Evolutionary conservation across 306 rosid species (phyloP).

Genomic region (Acacia acuminata): DNA sequence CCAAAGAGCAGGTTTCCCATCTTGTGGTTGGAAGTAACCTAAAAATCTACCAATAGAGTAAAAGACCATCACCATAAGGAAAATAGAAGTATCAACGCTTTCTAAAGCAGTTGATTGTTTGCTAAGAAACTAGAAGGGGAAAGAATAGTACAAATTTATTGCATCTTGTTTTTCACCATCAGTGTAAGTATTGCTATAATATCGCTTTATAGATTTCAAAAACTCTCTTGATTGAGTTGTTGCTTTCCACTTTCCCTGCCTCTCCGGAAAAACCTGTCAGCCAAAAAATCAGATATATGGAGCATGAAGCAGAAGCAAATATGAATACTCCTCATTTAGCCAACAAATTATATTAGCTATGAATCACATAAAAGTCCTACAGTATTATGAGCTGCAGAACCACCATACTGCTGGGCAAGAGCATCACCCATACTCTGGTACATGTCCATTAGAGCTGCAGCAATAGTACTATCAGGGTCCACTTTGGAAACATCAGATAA

Average conservation of each 20-base stretch:
- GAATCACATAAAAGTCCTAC: constrained; percentile 34
- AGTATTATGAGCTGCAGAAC: constrained; percentile 96
- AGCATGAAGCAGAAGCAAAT: not conserved
- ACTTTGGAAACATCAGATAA: constrained; percentile 82
- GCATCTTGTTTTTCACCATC: constrained; percentile 99
- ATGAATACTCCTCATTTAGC: not conserved
- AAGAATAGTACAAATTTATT: constrained; percentile 55
- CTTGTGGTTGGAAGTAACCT: constrained; percentile 94
- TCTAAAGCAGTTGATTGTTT: not conserved
- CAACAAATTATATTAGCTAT: not conserved
- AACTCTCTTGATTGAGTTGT: constrained; percentile 93
- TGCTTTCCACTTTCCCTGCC: constrained; percentile 99
- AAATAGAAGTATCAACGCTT: not conserved
- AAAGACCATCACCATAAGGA: not conserved
- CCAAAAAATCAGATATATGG: not conserved
- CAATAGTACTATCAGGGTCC: constrained; percentile 89
- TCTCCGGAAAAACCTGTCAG: constrained; percentile 61
- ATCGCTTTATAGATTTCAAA: constrained; percentile 87
- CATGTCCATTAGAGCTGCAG: constrained; percentile 96
- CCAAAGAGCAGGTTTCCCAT: constrained; percentile 97
- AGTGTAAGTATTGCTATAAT: constrained; percentile 91
- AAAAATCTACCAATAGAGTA: constrained; percentile 44
- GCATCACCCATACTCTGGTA: constrained; percentile 98
- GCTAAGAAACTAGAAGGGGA: not conserved
- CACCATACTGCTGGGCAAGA: constrained; percentile 99